Conservation (phyloP, 495 filamentous ascomycete genomes). For the Hapsidospora chrysogenum region DNA sequence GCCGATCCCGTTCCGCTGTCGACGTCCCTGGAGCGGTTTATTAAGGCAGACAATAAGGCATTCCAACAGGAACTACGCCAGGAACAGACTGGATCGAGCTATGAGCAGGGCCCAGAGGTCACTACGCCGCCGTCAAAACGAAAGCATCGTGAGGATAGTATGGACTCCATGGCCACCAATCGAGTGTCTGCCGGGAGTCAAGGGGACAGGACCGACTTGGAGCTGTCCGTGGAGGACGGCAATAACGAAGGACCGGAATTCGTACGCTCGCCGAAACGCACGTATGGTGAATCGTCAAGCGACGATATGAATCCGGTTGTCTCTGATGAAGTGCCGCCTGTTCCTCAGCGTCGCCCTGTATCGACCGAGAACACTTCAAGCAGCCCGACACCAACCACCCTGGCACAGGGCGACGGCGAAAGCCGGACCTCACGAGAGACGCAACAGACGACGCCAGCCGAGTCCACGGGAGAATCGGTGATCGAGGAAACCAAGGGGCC, state of each 20-base stretch:
- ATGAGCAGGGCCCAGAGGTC: too few species aligned
- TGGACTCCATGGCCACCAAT: slow-evolving; percentile 19
- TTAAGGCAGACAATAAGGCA: slow-evolving; percentile 23
- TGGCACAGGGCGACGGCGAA: background rate
- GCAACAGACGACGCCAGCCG: too few species aligned
- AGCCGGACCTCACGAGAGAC: background rate
- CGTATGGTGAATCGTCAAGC: too few species aligned
- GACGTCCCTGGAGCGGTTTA: slow-evolving; percentile 23
- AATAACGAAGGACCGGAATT: too few species aligned
- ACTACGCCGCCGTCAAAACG: slow-evolving; percentile 8
- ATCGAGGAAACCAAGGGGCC: slow-evolving; percentile 9
- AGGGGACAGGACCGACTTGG: background rate
- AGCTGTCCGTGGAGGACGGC: too few species aligned
- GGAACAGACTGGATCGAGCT: slow-evolving; percentile 8
- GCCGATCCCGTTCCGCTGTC: slow-evolving; percentile 15
- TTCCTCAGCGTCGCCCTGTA: background rate
- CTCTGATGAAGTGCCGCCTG: too few species aligned
- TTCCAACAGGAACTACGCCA: slow-evolving; percentile 25
- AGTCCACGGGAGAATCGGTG: too few species aligned
- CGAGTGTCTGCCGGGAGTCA: slow-evolving; percentile 12
- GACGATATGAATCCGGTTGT: too few species aligned
- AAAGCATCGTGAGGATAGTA: slow-evolving; percentile 14
- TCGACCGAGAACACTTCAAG: background rate
- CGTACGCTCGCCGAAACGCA: too few species aligned
- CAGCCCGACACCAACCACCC: background rate